Evolutionary conservation across 257 asterid genomes (phyloP), one percentile per base, ranked within the genome.

Genomic region (Perilla frutescens): DNA sequence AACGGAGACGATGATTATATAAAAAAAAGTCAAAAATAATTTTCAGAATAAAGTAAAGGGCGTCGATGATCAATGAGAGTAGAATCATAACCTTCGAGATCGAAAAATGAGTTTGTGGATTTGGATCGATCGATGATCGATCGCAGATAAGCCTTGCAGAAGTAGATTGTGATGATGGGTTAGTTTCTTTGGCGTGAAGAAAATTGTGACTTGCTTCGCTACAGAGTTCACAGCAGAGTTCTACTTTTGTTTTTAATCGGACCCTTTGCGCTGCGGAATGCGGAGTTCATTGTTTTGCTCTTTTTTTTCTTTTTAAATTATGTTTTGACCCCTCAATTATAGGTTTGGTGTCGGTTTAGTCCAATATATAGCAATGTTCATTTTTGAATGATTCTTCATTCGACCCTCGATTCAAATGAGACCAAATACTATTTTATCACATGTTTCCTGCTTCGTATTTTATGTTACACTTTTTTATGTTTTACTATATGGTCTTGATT

Each of bases 101-200:
- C 13, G 53, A 14, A 50, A 41, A 39, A 45, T 20, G 26, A 59
- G 53, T n/a, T 48, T 6, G 36, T 3, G 58, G 57, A 48, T 11
- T 39, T 20, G 15, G 36, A 41, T 64, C 39, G 41, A 65, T 72
- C 61, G 75, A 73, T 69, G 41, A 65, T 72, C 61, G 75, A 73
- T 69, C 43, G 66, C 15, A 32, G 62, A 40, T 26, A 8, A 40
- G 56, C 31, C 1, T 14, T 4, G 62, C 39, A n/a, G 45, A 41
- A 43, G 66, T 8, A 26, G 69, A 13, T 76, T 53, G 0, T 11
- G 67, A 66, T 13, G 68, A 62, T 36, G 72, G 72, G 13, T 54
- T 62, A 15, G 20, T 72, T 55, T 73, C 83, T 62, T 76, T 75
- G 81, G 77, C 81, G 65, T 75, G 76, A 75, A 82, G 86, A 72